Evolutionary conservation across 495 filamentous ascomycete genomes (phyloP).

Genomic region (Cercophora sp.): DNA sequence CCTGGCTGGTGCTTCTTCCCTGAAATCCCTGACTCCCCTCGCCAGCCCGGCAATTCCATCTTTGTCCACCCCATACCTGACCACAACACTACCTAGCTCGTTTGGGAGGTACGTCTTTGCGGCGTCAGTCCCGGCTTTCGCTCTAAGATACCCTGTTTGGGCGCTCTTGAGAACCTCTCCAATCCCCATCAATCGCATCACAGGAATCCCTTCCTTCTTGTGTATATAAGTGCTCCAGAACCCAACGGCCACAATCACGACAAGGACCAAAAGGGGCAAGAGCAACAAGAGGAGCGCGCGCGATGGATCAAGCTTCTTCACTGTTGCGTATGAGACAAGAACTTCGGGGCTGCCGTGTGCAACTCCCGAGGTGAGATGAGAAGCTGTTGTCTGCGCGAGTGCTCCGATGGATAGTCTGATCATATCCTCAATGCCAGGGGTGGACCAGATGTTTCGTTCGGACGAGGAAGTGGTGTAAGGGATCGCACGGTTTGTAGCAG

Average conservation of each 20-base stretch:
- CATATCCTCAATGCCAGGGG: constrained; percentile 18
- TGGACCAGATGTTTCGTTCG: constrained; percentile 24
- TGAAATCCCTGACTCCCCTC: background rate
- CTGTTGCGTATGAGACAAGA: constrained; percentile 5
- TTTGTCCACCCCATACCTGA: constrained; percentile 22
- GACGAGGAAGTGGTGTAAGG: constrained; percentile 13
- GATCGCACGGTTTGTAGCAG: constrained; percentile 15
- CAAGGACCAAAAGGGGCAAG: constrained; percentile 15
- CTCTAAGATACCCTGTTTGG: constrained; percentile 23
- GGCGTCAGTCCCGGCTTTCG: constrained; percentile 19
- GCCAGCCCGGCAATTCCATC: constrained; percentile 21
- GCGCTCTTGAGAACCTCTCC: constrained; percentile 26
- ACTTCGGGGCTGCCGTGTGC: background rate
- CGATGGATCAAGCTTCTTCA: constrained; percentile 8
- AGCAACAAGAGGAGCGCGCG: constrained; percentile 18
- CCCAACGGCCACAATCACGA: constrained; percentile 1
- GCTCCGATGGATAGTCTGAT: constrained; percentile 27
- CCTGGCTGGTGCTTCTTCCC: no score
- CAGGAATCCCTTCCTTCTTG: constrained; percentile 17
- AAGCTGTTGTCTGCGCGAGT: constrained; percentile 21
- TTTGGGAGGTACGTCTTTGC: constrained; percentile 23
- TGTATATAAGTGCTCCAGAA: constrained; percentile 14
- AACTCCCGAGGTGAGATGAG: no score
- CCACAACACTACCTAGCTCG: constrained; percentile 17
- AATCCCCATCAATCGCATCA: constrained; percentile 17